A percentile compares a stretch with the other conserved stretches of the same genome.
Conservation (phyloP, 2,329 filamentous ascomycete species). For the Cephalotrichum gorgonifer region DNA sequence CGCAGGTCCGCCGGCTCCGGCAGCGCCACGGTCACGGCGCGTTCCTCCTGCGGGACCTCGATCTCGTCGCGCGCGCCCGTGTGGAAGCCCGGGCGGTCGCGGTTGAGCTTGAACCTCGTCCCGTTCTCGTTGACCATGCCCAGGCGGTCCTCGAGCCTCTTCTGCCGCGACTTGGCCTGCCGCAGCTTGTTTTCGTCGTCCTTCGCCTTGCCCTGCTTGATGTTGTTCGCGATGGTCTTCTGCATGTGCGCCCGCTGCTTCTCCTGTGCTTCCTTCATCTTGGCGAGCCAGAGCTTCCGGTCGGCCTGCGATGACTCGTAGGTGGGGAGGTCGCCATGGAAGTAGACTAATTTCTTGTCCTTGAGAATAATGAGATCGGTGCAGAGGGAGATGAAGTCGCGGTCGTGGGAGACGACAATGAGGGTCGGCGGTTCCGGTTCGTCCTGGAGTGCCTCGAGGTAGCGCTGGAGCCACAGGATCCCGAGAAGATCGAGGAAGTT, state of each 20-base stretch:
- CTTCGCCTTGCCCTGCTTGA: slow-evolving; percentile 63
- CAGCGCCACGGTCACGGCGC: slow-evolving; percentile 44
- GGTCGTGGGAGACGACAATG: slow-evolving; percentile 74
- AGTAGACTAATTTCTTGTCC: slow-evolving; percentile 61
- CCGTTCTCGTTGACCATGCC: slow-evolving; percentile 65
- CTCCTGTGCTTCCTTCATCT: slow-evolving; percentile 75
- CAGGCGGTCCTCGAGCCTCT: slow-evolving; percentile 74
- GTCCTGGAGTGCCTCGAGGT: slow-evolving; percentile 50
- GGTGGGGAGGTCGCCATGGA: slow-evolving; percentile 61
- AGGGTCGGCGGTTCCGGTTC: slow-evolving; percentile 50
- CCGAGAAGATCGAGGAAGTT: slow-evolving; percentile 77
- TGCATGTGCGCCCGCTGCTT: slow-evolving; percentile 73
- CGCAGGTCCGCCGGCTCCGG: slow-evolving; percentile 59
- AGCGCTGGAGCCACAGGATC: slow-evolving; percentile 74
- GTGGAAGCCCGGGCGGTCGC: slow-evolving; percentile 58
- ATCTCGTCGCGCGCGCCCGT: slow-evolving; percentile 52
- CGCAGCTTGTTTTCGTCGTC: slow-evolving; percentile 78
- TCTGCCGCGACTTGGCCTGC: slow-evolving; percentile 76
- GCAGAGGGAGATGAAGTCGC: slow-evolving; percentile 67
- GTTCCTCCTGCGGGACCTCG: slow-evolving; percentile 56
- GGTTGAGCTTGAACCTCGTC: slow-evolving; percentile 69
- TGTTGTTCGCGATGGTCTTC: slow-evolving; percentile 63
- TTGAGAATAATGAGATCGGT: slow-evolving; percentile 69
- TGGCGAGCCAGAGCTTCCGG: slow-evolving; percentile 55
- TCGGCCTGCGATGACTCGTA: slow-evolving; percentile 62